Evolutionary conservation across 2,329 filamentous ascomycete species (phyloP).

Genomic region (Sarocladium kiliense): DNA sequence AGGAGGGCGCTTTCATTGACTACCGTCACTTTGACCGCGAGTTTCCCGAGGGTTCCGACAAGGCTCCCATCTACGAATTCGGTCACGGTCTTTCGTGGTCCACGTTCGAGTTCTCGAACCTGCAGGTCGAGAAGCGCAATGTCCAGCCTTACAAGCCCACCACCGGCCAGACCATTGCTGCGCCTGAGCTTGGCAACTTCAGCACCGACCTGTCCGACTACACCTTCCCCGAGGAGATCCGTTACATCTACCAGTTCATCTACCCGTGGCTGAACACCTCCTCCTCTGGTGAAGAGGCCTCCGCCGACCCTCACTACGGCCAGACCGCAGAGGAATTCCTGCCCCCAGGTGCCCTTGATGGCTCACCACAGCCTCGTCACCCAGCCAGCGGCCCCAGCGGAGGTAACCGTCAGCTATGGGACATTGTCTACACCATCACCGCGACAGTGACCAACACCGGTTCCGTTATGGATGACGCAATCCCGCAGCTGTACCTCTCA

Average conservation of each 20-base stretch:
- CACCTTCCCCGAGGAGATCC: conserved; percentile 57
- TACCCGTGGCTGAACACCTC: conserved; percentile 71
- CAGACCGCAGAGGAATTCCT: conserved; percentile 51
- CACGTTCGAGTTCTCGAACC: conserved; percentile 68
- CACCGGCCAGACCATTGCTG: conserved; percentile 54
- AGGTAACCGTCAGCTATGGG: conserved; percentile 61
- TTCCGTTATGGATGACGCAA: conserved; percentile 57
- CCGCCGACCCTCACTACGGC: conserved; percentile 56
- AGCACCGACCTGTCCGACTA: conserved; percentile 61
- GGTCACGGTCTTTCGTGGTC: conserved; percentile 79
- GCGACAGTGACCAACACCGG: conserved; percentile 71
- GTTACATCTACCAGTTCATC: conserved; percentile 50
- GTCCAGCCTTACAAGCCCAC: conserved; percentile 52
- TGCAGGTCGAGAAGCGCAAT: conserved; percentile 49
- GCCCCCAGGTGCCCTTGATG: conserved; percentile 52
- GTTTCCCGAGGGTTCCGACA: conserved; percentile 26
- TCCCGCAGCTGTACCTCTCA: conserved; percentile 73
- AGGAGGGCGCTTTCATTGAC: conserved; percentile 77
- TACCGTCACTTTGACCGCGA: conserved; percentile 60
- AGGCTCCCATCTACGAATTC: conserved; percentile 71
- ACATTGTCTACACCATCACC: conserved; percentile 62
- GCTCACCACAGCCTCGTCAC: conserved; percentile 49
- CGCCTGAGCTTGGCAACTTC: conserved; percentile 55
- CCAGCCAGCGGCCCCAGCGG: conserved; percentile 51
- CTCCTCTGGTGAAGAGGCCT: conserved; percentile 48